phyloP scores from a whole-genome alignment of 108 stramenopile species.

The Stephanodiscus minutulus region DNA sequence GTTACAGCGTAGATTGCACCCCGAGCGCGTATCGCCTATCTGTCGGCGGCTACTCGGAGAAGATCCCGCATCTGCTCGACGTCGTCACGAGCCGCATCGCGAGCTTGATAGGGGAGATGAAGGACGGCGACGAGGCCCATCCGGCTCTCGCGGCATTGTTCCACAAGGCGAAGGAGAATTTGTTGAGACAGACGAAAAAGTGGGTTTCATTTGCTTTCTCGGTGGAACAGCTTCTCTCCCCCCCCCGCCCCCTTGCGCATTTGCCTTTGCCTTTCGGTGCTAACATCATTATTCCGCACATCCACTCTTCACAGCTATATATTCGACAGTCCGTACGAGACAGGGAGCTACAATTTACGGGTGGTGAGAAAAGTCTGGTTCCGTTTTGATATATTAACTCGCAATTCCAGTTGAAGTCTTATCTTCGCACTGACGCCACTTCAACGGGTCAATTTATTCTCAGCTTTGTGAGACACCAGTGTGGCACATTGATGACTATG shows the following conservation, averaged over 20 bases:
- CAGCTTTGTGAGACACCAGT: conserved; percentile 76
- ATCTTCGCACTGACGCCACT: conserved; percentile 4
- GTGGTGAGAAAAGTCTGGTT: conserved; percentile 28
- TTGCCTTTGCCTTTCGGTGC: background rate
- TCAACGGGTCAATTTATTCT: background rate
- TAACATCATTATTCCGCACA: conserved; percentile 1
- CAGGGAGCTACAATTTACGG: conserved; percentile 80
- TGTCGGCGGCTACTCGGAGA: conserved; percentile 84
- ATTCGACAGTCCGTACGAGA: conserved; percentile 81
- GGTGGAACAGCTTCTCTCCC: background rate
- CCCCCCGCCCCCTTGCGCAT: too few relatives aligned
- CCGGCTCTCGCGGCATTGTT: conserved; percentile 65
- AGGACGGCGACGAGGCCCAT: conserved; percentile 66
- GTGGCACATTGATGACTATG: conserved; percentile 80
- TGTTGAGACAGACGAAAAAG: conserved; percentile 88
- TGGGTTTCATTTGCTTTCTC: background rate
- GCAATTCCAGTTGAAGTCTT: background rate
- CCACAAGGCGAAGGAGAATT: conserved; percentile 65
- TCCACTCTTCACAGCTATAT: conserved; percentile 34
- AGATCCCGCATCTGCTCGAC: conserved; percentile 78
- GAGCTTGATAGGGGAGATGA: conserved; percentile 82
- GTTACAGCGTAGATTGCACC: conserved; percentile 64
- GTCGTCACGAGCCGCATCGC: conserved; percentile 73
- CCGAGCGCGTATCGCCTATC: conserved; percentile 73
- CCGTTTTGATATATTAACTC: background rate